Base-by-base conservation (phyloP, 2,329 filamentous ascomycete genomes). In the Allantophomopsis cytisporea region DNA sequence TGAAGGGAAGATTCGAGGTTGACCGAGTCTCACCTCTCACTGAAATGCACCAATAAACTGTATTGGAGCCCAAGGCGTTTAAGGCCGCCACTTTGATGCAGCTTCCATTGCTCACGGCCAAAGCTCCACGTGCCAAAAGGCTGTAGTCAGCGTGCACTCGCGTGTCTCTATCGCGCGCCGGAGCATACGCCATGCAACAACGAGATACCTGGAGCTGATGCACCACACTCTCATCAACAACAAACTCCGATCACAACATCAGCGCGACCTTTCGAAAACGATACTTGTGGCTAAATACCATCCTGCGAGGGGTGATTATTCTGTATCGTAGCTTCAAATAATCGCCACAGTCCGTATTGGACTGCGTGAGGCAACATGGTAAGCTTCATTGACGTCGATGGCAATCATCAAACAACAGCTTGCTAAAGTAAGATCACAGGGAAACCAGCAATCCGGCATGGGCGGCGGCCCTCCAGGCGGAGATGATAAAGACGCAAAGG, bases 401-500 rank as follows among this genome's bases (percentile, higher is more conserved):
- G 32, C 23, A 23, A 15, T 3, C 31, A 34, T 34, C 31, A 17
- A 14, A 14, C 31, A 34, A 13, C 31, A 34, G n/a, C 14, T 17
- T 34, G 31, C n/a, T 34, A 34, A 15, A 7, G 31, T 15, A 13
- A 34, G 7, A 7, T 34, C 18, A 14, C 35, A 57, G 55, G 55
- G 55, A 47, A 67, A 70, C 55, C 62, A 67, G 56, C 69, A 51
- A 45, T 57, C 55, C 39, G 54, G 54, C 21, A 44, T 57, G 16
- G 52, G 54, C 39, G 54, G 53, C 31, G 46, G 47, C 39, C 86
- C 71, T 40, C 69, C 68, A 44, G 78, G 75, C 45, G 76, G 77
- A 44, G 85, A 89, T 57, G 81, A 81, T 48, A 82, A 81, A 47
- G 80, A 89, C 52, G 82, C 84, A 13, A 88, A 88, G 67, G 88